Conservation (phyloP, 2,329 filamentous ascomycete genomes). For the Trichoderma atrobrunneum region DNA sequence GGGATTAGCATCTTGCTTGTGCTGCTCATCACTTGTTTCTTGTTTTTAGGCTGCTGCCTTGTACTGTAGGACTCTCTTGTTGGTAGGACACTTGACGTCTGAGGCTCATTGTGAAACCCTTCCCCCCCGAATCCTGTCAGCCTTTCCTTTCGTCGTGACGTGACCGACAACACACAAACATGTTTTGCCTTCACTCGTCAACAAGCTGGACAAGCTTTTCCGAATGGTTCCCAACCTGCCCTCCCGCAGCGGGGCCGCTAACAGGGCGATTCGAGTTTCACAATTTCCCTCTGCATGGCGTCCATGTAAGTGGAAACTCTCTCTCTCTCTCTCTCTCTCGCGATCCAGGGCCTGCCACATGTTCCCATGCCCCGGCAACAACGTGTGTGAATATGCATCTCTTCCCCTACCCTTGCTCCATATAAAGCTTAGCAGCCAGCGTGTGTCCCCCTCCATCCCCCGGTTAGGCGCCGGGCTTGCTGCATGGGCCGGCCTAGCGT, state of each 20-base stretch:
- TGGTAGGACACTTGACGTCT: not conserved
- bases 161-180: not conserved
- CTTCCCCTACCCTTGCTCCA: not conserved
- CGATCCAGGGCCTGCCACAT: not conserved
- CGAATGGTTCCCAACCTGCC: not conserved
- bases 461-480: not conserved
- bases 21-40: not conserved
- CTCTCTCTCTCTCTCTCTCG: not conserved
- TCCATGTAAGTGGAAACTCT: not conserved
- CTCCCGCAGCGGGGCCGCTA: conserved; percentile 1
- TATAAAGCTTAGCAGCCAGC: not conserved
- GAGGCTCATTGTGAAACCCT: not conserved
- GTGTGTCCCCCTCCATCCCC: not conserved
- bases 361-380: not conserved
- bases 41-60: not conserved
- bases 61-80: not conserved
- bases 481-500: conserved; percentile 5
- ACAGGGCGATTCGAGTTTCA: not conserved
- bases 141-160: not conserved
- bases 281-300: not conserved
- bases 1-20: not conserved
- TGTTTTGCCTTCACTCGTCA: not conserved
- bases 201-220: not conserved
- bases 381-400: not conserved
- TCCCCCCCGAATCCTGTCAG: not conserved